Base-by-base conservation (phyloP, 73 alveolate genomes). In the Symbiodinium natans region DNA sequence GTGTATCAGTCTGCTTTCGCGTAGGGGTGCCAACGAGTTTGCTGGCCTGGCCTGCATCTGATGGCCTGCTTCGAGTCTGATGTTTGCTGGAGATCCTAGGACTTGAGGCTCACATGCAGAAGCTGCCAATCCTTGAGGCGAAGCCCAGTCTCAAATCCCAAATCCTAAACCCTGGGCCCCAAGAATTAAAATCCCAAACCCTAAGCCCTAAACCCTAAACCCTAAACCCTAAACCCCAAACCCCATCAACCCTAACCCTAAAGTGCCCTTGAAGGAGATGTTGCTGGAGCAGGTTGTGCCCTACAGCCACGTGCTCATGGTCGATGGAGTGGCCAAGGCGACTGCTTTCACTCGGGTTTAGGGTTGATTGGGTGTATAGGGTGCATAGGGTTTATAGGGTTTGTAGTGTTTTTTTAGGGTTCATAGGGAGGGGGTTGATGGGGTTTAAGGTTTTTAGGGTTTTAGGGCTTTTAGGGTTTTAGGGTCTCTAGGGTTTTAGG, bases 281-380 rank as follows among this genome's bases (percentile, higher is more conserved):
- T 7, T 90, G 48, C 54, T 90, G 97, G 97, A 90, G 77, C 97
- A 90, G 52, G 71, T 90, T 80, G 52, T 90, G 23, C 97, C 97
- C 39, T 90, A 90, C 88, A 71, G 89, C 40, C 97, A 90, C 52
- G 75, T 90, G 80, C 77, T 90, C 52, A 90, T 90, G 97, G 71
- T 89, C 83, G 97, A 90, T 21, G 41, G 89, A 13, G 97, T 90
- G 29, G 77, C 97, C 46, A 90, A 71, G 86, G 95, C 86, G n/a
- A 9, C 29, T 0, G 25, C 31, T 34, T 56, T 56, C 27, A 21
- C 2, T 46, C 17, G 59, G 27, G 71, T 0, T 52, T 52, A 52
- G 71, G 27, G 68, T 52, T n/a, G n/a, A 5, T 13, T 4, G 68
- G 68, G 68, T 4, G 25, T 52, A n/a, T n/a, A 21, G 27, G 5